Percentiles rank a stretch among this genome's conserved stretches.
Conservation (phyloP, 78 protist genomes). For the Dictyostelium firmibasis region DNA sequence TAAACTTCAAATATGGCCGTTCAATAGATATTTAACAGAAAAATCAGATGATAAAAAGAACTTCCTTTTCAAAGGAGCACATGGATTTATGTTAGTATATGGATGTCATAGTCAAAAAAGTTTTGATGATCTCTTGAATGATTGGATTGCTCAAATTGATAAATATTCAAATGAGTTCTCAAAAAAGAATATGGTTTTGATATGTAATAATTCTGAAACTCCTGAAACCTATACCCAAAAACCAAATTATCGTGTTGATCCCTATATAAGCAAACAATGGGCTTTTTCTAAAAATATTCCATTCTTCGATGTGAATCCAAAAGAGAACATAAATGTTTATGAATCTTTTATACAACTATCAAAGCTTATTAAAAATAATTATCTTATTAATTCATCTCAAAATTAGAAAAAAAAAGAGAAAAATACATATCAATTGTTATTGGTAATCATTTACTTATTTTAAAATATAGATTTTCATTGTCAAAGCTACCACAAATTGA, state of each 20-base stretch:
- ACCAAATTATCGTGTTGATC: neutral
- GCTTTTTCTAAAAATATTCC: neutral
- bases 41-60: neutral
- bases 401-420: neutral
- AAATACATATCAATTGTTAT: too few relatives aligned
- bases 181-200: neutral
- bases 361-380: neutral
- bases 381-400: neutral
- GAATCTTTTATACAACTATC: neutral
- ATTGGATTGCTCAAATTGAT: neutral
- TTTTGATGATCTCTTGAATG: neutral
- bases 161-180: neutral
- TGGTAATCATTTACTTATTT: too few relatives aligned
- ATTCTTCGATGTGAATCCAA: neutral
- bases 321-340: neutral
- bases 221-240: neutral
- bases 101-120: neutral
- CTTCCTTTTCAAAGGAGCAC: neutral
- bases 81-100: neutral
- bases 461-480: too few relatives aligned
- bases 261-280: neutral
- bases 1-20: neutral
- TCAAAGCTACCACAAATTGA: too few relatives aligned
- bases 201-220: neutral
- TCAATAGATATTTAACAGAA: neutral